Evolutionary conservation across 768 basidiomycete genomes (phyloP), one percentile per base, ranked within the genome.

Genomic region (Phaffia tasmanica): DNA sequence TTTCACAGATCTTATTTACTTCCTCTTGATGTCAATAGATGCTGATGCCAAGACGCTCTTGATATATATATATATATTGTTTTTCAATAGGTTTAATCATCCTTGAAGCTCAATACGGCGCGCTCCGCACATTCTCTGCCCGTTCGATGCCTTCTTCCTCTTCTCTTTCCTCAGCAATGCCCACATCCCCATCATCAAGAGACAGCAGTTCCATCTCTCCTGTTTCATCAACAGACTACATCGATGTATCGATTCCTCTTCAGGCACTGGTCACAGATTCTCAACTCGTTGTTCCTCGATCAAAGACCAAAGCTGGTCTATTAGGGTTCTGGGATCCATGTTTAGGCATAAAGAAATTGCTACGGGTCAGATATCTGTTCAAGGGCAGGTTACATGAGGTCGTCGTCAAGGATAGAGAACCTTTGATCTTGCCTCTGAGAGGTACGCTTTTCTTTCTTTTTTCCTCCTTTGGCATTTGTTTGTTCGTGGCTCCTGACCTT

Each of bases 261-360:
- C 90, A 92, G 78, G 84, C 87, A 23, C 79, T 92, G 25, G 87
- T 94, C 59, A 81, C 83, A 71, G 82, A 85, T 70, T 86, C 86
- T 49, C 88, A 89, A 73, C 73, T 95, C 60, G 82, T 84, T 73
- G 85, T 93, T 69, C 83, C 89, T 51, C 83, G 84, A 61, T 85
- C 84, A 56, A 80, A 85, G 72, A 79, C 83, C 57, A 94, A 93
- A 81, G 87, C 84, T 67, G 82, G 83, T 30, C 79, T 94, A 50
- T 85, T 88, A 72, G 90, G 90, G n/a, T 91, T 95, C 79, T 85
- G 83, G 73, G 90, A 94, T 77, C 87, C 88, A 64, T 84, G 85
- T 21, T 85, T 87, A 18, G 83, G 83, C n/a, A 79, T 81, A 63
- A 76, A 81, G 57, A 92, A 93, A 42, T 42, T 11, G 35, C 35